Conservation (phyloP, 768 basidiomycete species). For the Termitomyces sp. region DNA sequence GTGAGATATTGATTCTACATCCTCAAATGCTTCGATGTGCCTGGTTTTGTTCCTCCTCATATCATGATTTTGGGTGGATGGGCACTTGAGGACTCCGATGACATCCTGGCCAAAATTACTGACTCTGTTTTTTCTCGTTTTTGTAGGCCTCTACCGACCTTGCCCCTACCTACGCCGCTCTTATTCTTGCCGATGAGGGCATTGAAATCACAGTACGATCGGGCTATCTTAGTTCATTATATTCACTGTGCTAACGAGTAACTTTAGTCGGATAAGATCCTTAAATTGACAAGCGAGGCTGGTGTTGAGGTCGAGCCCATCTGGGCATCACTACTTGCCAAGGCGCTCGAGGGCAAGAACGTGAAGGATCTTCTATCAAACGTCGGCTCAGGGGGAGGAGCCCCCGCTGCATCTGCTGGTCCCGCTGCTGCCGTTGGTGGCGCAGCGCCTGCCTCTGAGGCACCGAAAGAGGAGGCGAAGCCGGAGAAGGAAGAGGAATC, state of each 20-base stretch:
- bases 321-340: slow-evolving; percentile 96
- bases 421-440: slow-evolving; percentile 41
- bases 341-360: slow-evolving; percentile 97
- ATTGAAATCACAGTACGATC: slow-evolving; percentile 91
- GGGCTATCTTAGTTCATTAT: not conserved
- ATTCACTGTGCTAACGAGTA: not conserved
- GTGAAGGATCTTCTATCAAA: slow-evolving; percentile 93
- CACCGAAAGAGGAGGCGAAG: slow-evolving; percentile 73
- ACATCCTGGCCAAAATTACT: slow-evolving; percentile 3
- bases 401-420: slow-evolving; percentile 59
- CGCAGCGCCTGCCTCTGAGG: slow-evolving; percentile 61
- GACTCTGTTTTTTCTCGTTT: not conserved
- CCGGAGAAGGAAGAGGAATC: slow-evolving; percentile 87
- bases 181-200: slow-evolving; percentile 97
- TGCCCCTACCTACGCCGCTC: slow-evolving; percentile 92
- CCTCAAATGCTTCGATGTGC: not conserved
- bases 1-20: slow-evolving; percentile 8
- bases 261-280: slow-evolving; percentile 83
- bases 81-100: slow-evolving; percentile 9
- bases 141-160: slow-evolving; percentile 60
- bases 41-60: not conserved
- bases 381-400: slow-evolving; percentile 90
- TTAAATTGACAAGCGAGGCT: slow-evolving; percentile 79
- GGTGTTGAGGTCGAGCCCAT: slow-evolving; percentile 88
- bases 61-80: slow-evolving; percentile 13